Evolutionary conservation across 495 filamentous ascomycete species (phyloP).

Genomic region (Aspergillus haitiensis): DNA sequence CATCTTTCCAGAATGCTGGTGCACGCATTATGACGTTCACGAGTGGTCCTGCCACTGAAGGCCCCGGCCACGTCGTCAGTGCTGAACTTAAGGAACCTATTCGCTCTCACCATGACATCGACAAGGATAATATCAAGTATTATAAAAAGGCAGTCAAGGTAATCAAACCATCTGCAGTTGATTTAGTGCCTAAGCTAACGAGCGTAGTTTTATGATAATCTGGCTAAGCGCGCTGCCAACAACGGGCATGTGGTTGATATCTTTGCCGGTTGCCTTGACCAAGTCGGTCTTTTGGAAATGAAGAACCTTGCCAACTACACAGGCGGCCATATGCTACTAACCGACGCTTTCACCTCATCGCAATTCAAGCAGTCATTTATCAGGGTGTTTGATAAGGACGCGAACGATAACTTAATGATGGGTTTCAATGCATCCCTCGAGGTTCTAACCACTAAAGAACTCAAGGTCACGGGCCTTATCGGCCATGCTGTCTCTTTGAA

Average conservation of each 20-base stretch:
- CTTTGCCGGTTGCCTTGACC: slow-evolving; percentile 96
- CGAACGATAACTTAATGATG: slow-evolving; percentile 91
- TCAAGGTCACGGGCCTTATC: slow-evolving; percentile 98
- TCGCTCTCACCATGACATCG: slow-evolving; percentile 98
- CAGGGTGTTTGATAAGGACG: slow-evolving; percentile 96
- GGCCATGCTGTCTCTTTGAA: slow-evolving; percentile 95
- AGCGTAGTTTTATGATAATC: slow-evolving; percentile 86
- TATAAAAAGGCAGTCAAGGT: slow-evolving; percentile 99
- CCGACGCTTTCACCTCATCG: slow-evolving; percentile 97
- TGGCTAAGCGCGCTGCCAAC: slow-evolving; percentile 94
- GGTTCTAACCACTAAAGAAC: slow-evolving; percentile 94
- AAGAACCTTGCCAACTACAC: slow-evolving; percentile 96
- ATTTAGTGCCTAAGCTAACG: slow-evolving; percentile 23
- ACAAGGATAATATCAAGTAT: slow-evolving; percentile 98
- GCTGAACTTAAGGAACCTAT: slow-evolving; percentile 98
- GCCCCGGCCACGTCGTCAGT: slow-evolving; percentile 94
- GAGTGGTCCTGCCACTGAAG: slow-evolving; percentile 93
- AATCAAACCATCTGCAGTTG: slow-evolving; percentile 18
- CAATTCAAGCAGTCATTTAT: slow-evolving; percentile 99
- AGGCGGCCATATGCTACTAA: slow-evolving; percentile 97
- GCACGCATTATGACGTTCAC: slow-evolving; percentile 97
- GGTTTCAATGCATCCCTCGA: slow-evolving; percentile 98
- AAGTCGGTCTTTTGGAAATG: slow-evolving; percentile 98
- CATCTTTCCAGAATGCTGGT: slow-evolving; percentile 92
- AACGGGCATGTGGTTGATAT: slow-evolving; percentile 98